phyloP scores from a whole-genome alignment of 805 yeast species.

The Scheffersomyces amazonensis region DNA sequence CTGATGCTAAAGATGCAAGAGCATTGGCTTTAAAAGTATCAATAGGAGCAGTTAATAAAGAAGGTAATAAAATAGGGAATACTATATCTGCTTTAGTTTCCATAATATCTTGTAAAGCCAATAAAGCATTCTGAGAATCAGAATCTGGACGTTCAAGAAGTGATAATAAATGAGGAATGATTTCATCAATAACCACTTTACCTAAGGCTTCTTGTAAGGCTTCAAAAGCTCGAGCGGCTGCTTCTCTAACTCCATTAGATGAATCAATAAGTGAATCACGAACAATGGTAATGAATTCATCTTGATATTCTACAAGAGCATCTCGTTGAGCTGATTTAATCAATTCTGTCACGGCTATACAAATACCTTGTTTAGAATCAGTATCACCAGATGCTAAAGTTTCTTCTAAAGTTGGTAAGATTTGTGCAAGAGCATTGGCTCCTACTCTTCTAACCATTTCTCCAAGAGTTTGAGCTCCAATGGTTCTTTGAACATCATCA shows the following conservation, averaged over 20 bases:
- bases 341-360: conserved; percentile 87
- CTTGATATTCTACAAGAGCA: conserved; percentile 62
- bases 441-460: conserved; percentile 95
- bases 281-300: conserved; percentile 67
- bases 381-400: conserved; percentile 59
- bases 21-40: conserved; percentile 85
- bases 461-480: conserved; percentile 92
- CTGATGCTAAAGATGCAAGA: conserved; percentile 80
- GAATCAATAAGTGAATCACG: conserved; percentile 77
- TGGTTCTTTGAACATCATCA: conserved; percentile 73
- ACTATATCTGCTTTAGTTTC: conserved; percentile 84
- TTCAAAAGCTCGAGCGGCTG: conserved; percentile 92
- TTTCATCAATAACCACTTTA: conserved; percentile 79
- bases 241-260: conserved; percentile 71
- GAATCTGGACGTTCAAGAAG: conserved; percentile 59
- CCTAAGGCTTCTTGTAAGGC: conserved; percentile 81
- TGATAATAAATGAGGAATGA: conserved; percentile 77
- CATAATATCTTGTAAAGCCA: conserved; percentile 90
- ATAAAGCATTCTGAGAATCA: conserved; percentile 70
- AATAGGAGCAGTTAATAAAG: conserved; percentile 77
- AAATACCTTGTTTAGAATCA: conserved; percentile 94
- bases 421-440: conserved; percentile 74
- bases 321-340: conserved; percentile 69
- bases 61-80: conserved; percentile 90
- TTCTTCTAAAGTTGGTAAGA: conserved; percentile 79